Evolutionary conservation across 116 monocot genomes (phyloP).

Genomic region (Dioscorea cayenensis): DNA sequence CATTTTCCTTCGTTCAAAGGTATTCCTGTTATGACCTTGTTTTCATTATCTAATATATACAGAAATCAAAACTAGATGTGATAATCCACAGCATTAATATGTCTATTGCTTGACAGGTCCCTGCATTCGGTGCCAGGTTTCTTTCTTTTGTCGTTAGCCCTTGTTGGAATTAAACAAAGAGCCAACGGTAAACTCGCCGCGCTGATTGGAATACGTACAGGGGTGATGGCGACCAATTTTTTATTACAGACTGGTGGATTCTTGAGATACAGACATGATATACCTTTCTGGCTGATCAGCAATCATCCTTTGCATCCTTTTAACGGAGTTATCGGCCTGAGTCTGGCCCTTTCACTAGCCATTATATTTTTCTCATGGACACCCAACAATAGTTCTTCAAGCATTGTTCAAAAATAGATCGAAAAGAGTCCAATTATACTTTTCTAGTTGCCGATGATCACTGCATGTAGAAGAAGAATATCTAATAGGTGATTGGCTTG

Average conservation of each 20-base stretch:
- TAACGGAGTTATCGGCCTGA: constrained; percentile 60
- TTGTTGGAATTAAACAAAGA: constrained; percentile 77
- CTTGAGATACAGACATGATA: constrained; percentile 30
- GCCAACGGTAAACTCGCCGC: constrained; percentile 42
- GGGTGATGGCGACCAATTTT: constrained; percentile 63
- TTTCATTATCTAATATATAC: too few species aligned
- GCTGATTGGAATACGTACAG: constrained; percentile 66
- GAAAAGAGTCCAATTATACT: too few species aligned
- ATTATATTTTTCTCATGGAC: constrained; percentile 46
- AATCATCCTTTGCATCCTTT: constrained; percentile 68
- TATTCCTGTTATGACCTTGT: constrained; percentile 11
- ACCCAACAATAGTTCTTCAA: not conserved
- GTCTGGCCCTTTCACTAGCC: constrained; percentile 43
- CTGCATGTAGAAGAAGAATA: too few species aligned
- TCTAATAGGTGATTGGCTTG: too few species aligned
- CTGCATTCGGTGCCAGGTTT: constrained; percentile 61
- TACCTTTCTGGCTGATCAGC: constrained; percentile 58
- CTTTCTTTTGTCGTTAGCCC: constrained; percentile 62
- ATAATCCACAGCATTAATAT: not conserved
- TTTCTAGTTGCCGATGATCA: too few species aligned
- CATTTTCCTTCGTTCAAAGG: constrained; percentile 81
- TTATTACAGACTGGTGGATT: constrained; percentile 44
- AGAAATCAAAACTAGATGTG: too few species aligned
- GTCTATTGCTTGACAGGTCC: constrained; percentile 45
- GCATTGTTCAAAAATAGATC: not conserved